Conservation (phyloP, 345 rosid genomes). For the Linum tenue region DNA sequence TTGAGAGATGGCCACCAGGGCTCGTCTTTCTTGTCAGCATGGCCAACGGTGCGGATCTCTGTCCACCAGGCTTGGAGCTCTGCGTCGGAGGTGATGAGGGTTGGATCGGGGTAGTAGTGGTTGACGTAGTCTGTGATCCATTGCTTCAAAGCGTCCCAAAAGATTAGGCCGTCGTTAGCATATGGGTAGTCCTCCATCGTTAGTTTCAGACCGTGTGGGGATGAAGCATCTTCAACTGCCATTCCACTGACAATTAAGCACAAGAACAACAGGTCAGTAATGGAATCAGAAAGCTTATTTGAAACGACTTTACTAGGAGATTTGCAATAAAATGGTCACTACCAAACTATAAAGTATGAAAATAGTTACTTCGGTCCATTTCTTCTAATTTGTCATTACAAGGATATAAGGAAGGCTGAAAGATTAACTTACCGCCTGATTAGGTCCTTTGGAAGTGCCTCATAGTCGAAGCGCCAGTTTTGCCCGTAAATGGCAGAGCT, state of each 20-base stretch:
- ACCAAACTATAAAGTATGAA: no score
- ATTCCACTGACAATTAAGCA: neutral
- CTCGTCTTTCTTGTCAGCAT: conserved; percentile 6
- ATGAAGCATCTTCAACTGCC: conserved; percentile 7
- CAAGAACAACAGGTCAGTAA: neutral
- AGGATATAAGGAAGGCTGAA: no score
- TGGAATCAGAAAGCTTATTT: no score
- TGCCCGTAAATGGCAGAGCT: conserved; percentile 1
- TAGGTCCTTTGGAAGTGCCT: conserved; percentile 3
- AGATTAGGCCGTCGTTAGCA: conserved; percentile 3
- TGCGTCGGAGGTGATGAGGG: neutral
- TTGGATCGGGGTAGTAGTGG: conserved; percentile 1
- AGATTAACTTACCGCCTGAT: neutral
- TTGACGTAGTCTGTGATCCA: conserved; percentile 8
- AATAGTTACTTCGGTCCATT: no score
- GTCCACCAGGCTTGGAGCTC: conserved; percentile 10
- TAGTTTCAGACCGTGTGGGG: neutral
- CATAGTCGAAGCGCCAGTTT: conserved; percentile 1
- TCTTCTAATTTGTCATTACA: no score
- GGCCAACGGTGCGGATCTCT: neutral
- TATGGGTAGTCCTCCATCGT: conserved; percentile 8
- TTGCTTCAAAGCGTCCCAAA: conserved; percentile 8
- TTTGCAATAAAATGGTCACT: no score
- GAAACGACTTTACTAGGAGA: no score
- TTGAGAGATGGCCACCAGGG: conserved; percentile 8